phyloP scores from a whole-genome alignment of 2,329 filamentous ascomycete genomes.

The Venturia oleaginea region DNA sequence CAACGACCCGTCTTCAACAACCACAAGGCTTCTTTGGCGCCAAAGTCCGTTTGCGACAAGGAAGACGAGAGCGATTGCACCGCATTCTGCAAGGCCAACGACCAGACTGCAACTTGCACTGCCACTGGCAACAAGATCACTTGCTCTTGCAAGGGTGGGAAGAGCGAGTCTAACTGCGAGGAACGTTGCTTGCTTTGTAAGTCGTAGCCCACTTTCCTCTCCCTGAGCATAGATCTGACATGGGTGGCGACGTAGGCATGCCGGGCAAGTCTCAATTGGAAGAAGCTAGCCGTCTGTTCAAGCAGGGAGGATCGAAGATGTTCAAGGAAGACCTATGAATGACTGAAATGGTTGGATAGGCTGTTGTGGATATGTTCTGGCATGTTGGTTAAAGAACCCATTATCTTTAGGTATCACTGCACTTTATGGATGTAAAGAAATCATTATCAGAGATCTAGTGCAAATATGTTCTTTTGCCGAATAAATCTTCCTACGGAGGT shows the following conservation, averaged over 20 bases:
- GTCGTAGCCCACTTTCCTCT: not conserved
- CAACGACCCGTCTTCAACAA: not conserved
- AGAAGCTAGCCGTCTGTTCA: slow-evolving; percentile 6
- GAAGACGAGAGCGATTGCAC: slow-evolving; percentile 12
- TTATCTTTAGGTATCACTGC: not conserved
- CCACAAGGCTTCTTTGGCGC: not conserved
- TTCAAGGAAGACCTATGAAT: slow-evolving; percentile 5
- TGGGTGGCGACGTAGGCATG: slow-evolving; percentile 5
- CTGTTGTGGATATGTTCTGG: not conserved
- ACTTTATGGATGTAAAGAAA: not conserved
- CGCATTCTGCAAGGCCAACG: slow-evolving; percentile 11
- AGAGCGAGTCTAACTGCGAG: slow-evolving; percentile 14
- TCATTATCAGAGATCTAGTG: not conserved
- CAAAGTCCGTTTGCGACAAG: slow-evolving; percentile 9
- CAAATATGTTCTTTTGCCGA: too few relatives aligned
- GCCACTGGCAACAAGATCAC: slow-evolving; percentile 10
- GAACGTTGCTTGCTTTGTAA: slow-evolving; percentile 11
- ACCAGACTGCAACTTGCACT: slow-evolving; percentile 3
- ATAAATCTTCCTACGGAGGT: too few relatives aligned
- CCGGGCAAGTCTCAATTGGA: slow-evolving; percentile 11
- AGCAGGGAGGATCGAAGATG: slow-evolving; percentile 1
- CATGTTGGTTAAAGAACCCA: not conserved
- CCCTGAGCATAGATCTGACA: not conserved
- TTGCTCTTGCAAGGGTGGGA: slow-evolving; percentile 12
- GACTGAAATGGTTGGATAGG: not conserved